phyloP scores from a whole-genome alignment of 2,329 filamentous ascomycete genomes.

The Alternaria sp. region DNA sequence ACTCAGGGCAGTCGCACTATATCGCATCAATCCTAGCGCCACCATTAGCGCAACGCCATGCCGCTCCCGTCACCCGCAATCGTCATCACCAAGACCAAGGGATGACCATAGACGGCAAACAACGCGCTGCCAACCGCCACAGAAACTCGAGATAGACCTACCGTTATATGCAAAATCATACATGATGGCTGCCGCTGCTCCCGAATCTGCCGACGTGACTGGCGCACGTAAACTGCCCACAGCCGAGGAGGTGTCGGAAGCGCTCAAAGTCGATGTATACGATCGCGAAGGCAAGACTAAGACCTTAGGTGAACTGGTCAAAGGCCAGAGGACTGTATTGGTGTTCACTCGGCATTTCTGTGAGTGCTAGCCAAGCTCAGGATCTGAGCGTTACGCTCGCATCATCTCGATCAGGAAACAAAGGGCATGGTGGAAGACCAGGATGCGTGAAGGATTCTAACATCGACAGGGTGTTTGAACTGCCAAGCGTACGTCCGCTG shows the following conservation, averaged over 20 bases:
- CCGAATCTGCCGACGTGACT: background rate
- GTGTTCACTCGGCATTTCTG: conserved; percentile 33
- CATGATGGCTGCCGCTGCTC: background rate
- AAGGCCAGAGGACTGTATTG: conserved; percentile 22
- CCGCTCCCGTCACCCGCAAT: background rate
- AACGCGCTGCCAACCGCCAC: background rate
- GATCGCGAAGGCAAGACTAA: conserved; percentile 21
- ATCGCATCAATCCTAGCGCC: background rate
- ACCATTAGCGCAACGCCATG: background rate
- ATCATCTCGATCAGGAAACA: background rate
- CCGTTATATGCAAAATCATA: background rate
- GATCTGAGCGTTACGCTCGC: background rate
- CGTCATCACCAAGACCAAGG: background rate
- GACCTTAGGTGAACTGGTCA: conserved; percentile 18
- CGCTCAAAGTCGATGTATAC: conserved; percentile 21
- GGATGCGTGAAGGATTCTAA: background rate
- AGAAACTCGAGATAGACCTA: background rate
- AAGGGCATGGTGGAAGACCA: background rate
- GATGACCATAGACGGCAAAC: background rate
- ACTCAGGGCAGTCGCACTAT: background rate
- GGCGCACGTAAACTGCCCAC: conserved; percentile 2
- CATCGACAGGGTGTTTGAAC: conserved; percentile 30
- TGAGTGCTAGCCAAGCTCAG: conserved; percentile 4
- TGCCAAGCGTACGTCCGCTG: conserved; percentile 31
- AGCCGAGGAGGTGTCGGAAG: conserved; percentile 18